Conservation (phyloP, 2,329 filamentous ascomycete genomes). For the Pseudogymnoascus sp. region DNA sequence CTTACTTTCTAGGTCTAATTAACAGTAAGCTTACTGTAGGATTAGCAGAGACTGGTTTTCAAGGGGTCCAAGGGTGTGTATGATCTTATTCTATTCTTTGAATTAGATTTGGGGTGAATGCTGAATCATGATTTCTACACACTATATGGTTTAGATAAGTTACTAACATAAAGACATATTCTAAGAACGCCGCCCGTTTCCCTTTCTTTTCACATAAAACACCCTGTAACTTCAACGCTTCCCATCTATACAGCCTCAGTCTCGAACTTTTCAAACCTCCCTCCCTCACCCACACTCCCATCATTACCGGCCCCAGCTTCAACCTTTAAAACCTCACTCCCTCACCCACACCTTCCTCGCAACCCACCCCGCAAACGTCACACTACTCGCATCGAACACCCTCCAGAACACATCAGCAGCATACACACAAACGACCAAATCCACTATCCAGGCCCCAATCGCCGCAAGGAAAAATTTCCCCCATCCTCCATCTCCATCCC, state of each 20-base stretch:
- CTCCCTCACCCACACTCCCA: background rate
- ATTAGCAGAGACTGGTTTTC: background rate
- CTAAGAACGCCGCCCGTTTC: background rate
- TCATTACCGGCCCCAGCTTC: too few relatives aligned
- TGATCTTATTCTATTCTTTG: too few relatives aligned
- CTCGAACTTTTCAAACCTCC: background rate
- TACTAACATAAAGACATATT: background rate
- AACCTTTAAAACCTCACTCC: background rate
- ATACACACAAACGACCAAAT: slow-evolving; percentile 41
- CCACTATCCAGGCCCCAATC: slow-evolving; percentile 30
- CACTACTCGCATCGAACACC: slow-evolving; percentile 41
- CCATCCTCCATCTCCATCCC: slow-evolving; percentile 16
- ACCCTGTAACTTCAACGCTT: background rate
- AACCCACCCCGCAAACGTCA: slow-evolving; percentile 41
- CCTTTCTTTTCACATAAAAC: background rate
- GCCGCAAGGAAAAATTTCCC: slow-evolving; percentile 26
- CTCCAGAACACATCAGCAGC: slow-evolving; percentile 52
- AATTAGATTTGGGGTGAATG: too few relatives aligned
- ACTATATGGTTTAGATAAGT: background rate
- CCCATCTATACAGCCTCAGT: background rate
- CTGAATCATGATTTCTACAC: too few relatives aligned
- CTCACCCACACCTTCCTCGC: slow-evolving; percentile 24
- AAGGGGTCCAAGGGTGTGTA: too few relatives aligned
- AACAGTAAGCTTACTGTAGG: background rate
- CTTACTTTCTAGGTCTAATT: background rate